Evolutionary conservation across 352 stramenopile species (phyloP), one percentile per base, ranked within the genome.

Genomic region (Globisporangium mamillatum): DNA sequence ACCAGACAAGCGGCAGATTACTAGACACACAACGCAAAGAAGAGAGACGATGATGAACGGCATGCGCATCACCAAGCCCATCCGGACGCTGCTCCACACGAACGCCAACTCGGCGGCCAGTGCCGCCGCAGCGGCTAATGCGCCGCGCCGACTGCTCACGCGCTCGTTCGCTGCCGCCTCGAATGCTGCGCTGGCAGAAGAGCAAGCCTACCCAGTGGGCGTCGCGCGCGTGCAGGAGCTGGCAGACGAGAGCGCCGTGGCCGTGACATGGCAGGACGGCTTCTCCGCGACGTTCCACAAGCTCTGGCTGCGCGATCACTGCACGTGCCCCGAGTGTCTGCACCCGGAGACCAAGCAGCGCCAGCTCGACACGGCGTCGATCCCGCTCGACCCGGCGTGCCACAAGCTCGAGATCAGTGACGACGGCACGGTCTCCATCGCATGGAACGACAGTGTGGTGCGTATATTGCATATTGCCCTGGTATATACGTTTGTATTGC

Each of bases 221-320:
- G 25, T 88, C 41, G 67, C 67, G 38, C 75, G 75, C 67, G 84
- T 89, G 46, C 75, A 86, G 66, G 76, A 93, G 29, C 71, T 91
- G n/a, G 65, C 46, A 4, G 65, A 64, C 24, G 80, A 89, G 56
- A 65, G 75, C 41, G 85, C 87, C 1, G 75, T 95, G 57, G 70
- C 75, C 50, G 75, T 95, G 46, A 91, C 80, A 50, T 95, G 89
- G 80, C 72, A 86, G 29, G 88, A 95, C 73, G 88, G 87, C 46
- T 82, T 87, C 53, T 82, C 74, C 38, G 84, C 88, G 60, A 89
- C 83, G 62, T 95, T 95, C 73, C 88, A 94, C 73, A 93, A 90
- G 69, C 81, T 91, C 54, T 95, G 88, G 88, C 79, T 95, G 67
- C 88, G 88, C 52, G 88, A 95, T 68, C 85, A 95, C 69, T 95